phyloP scores from a whole-genome alignment of 2,329 filamentous ascomycete genomes.

The Zymoseptoria ardabiliae region DNA sequence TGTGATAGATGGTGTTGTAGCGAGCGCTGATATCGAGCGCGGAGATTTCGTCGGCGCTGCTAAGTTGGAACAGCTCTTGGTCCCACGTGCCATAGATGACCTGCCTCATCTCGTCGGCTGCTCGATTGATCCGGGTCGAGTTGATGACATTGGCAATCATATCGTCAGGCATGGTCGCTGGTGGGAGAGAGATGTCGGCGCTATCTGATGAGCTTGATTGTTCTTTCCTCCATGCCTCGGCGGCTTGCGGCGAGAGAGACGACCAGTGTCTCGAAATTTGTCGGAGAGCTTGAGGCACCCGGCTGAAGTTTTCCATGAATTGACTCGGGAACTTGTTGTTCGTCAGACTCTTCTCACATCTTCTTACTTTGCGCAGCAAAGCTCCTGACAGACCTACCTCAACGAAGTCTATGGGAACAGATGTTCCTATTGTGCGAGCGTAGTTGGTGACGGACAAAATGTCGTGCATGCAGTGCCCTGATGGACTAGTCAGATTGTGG shows the following conservation, averaged over 20 bases:
- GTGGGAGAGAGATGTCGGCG: not conserved
- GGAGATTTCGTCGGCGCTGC: not conserved
- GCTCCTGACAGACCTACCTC: no score
- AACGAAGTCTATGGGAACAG: not conserved
- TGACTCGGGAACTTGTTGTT: slow-evolving; percentile 4
- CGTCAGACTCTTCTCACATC: not conserved
- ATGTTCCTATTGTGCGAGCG: not conserved
- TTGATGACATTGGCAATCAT: not conserved
- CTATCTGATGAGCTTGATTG: not conserved
- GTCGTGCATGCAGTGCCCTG: slow-evolving; percentile 1
- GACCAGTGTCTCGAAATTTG: slow-evolving; percentile 7
- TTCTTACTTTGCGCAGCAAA: not conserved
- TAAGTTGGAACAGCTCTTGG: not conserved
- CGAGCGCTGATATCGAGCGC: not conserved
- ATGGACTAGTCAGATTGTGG: no score
- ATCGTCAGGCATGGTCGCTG: not conserved
- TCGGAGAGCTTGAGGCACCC: slow-evolving; percentile 2
- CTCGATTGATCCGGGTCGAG: not conserved
- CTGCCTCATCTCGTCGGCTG: not conserved
- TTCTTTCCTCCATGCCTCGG: slow-evolving; percentile 3
- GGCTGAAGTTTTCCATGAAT: slow-evolving; percentile 10
- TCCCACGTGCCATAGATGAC: not conserved
- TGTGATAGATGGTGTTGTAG: not conserved
- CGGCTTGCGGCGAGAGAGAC: not conserved
- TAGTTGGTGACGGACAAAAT: slow-evolving; percentile 2